These are phyloP conservation scores for Phyllostachys edulis DNA, from an alignment of 176 grass and related monocot species.

Conservation along the genomic window DNA sequence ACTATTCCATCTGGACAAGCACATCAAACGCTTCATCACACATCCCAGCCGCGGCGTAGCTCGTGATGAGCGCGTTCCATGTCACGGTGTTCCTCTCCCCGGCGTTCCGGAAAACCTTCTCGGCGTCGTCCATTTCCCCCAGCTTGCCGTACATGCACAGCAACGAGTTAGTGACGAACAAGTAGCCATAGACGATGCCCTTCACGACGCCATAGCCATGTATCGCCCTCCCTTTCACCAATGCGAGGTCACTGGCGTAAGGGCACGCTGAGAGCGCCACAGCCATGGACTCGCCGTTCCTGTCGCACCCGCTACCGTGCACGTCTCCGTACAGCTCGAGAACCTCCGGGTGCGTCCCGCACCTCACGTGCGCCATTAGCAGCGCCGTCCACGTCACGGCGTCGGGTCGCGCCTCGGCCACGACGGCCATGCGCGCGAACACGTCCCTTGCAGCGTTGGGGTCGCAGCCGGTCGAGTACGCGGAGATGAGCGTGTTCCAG, in stretches of 20 bases:
- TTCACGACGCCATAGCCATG: constrained; percentile 44
- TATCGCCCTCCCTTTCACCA: constrained; percentile 47
- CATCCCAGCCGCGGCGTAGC: constrained; percentile 44
- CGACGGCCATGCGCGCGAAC: constrained; percentile 37
- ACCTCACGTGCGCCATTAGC: constrained; percentile 50
- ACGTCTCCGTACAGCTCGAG: constrained; percentile 43
- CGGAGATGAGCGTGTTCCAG: constrained; percentile 66
- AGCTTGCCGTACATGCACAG: constrained; percentile 77
- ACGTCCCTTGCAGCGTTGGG: background rate
- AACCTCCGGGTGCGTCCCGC: constrained; percentile 42
- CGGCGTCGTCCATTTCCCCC: constrained; percentile 32
- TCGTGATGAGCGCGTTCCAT: constrained; percentile 60
- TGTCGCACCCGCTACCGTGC: constrained; percentile 29
- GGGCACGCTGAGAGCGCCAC: constrained; percentile 59
- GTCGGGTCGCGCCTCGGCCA: background rate
- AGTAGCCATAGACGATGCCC: constrained; percentile 30
- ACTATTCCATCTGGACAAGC: constrained; percentile 40
- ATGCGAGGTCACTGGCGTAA: background rate
- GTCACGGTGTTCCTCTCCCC: constrained; percentile 38
- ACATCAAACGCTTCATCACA: constrained; percentile 38
- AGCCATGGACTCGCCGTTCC: constrained; percentile 46
- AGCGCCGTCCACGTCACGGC: constrained; percentile 58
- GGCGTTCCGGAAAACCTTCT: constrained; percentile 19
- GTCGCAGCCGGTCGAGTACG: constrained; percentile 44
- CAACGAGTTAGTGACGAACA: constrained; percentile 60